Conservation (phyloP, 2,329 filamentous ascomycete genomes). For the Aspergillus unguis region DNA sequence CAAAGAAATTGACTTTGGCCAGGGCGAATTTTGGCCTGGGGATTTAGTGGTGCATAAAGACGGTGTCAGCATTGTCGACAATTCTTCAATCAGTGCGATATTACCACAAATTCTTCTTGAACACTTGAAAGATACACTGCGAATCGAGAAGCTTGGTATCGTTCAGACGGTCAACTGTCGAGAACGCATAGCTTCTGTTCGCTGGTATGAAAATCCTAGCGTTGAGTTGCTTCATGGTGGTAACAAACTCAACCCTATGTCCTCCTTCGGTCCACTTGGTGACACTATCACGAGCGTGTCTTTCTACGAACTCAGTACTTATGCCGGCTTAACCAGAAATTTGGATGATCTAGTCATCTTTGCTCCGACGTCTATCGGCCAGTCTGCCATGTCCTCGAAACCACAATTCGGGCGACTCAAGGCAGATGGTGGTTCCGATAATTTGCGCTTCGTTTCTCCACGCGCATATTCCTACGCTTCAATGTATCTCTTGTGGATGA, state of each 20-base stretch:
- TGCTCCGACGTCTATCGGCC: constrained; percentile 27
- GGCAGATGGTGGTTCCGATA: constrained; percentile 9
- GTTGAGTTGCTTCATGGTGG: constrained; percentile 35
- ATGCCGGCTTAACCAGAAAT: constrained; percentile 47
- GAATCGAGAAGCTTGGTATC: constrained; percentile 52
- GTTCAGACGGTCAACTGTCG: constrained; percentile 54
- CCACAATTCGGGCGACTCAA: not conserved
- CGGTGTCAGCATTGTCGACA: constrained; percentile 20
- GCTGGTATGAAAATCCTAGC: constrained; percentile 49
- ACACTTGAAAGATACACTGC: constrained; percentile 14
- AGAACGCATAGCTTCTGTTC: constrained; percentile 56
- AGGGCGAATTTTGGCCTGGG: constrained; percentile 58
- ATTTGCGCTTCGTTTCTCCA: constrained; percentile 16
- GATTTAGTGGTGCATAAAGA: constrained; percentile 53
- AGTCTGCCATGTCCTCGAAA: constrained; percentile 7
- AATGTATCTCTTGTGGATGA: constrained; percentile 19
- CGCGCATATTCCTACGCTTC: constrained; percentile 11
- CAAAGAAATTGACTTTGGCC: constrained; percentile 26
- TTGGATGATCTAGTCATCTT: constrained; percentile 55
- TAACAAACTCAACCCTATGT: constrained; percentile 40
- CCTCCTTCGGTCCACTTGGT: constrained; percentile 42
- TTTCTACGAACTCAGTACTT: constrained; percentile 56
- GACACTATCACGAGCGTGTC: constrained; percentile 51
- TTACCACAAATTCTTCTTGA: not conserved
- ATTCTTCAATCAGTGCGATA: not conserved